Evolutionary conservation across 495 filamentous ascomycete genomes (phyloP).

Genomic region (Penicillium samsonianum): DNA sequence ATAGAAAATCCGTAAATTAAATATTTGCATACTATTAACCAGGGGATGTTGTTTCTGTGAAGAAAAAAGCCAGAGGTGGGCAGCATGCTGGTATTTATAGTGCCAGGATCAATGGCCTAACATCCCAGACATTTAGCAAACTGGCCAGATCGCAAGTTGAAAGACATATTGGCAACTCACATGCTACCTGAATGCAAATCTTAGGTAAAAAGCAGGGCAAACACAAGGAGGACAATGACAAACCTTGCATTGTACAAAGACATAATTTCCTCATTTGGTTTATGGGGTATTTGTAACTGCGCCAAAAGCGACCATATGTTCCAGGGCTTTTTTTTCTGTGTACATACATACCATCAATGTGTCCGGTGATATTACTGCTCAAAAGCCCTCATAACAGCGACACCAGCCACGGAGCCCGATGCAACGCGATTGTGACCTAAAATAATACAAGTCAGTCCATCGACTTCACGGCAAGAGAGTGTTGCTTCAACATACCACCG

Average conservation of each 20-base stretch:
- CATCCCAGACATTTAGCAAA: no score
- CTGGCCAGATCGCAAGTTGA: no score
- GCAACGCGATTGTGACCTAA: conserved; percentile 54
- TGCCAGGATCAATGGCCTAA: no score
- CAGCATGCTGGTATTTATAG: no score
- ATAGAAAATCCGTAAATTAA: no score
- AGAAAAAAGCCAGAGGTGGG: no score
- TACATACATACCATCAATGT: neutral
- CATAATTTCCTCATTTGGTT: neutral
- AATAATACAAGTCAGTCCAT: conserved; percentile 5
- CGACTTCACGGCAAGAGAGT: neutral
- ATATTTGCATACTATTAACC: no score
- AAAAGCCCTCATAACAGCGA: conserved; percentile 68
- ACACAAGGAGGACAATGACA: neutral
- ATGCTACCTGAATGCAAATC: no score
- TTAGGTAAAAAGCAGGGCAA: no score
- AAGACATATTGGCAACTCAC: no score
- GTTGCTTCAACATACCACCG: conserved; percentile 43
- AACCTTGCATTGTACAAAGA: neutral
- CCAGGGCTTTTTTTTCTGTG: no score
- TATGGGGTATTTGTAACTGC: neutral
- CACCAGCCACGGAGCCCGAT: conserved; percentile 52
- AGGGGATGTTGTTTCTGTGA: no score
- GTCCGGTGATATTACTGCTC: conserved; percentile 20
- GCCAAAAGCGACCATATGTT: neutral